phyloP scores from a whole-genome alignment of 2,329 filamentous ascomycete species.

The Hirsutella minnesotensis region DNA sequence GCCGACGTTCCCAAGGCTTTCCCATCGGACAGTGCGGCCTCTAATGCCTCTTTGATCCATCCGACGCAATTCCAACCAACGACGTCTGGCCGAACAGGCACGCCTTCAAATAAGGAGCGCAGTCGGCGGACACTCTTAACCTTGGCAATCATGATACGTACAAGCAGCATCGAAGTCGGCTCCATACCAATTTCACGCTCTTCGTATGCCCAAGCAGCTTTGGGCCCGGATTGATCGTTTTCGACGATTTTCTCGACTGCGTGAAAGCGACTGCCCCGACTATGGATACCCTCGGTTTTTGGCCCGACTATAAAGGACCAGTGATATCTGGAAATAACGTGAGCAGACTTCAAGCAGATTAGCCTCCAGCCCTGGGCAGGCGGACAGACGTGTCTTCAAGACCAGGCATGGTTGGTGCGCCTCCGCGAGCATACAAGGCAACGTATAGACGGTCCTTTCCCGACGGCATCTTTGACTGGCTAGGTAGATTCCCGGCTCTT shows the following conservation, averaged over 20 bases:
- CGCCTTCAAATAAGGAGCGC: not conserved
- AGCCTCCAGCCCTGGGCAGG: not conserved
- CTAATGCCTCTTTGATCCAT: not conserved
- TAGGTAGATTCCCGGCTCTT: no score
- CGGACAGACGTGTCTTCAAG: not conserved
- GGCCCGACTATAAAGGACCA: not conserved
- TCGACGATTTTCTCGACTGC: not conserved
- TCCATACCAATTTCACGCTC: not conserved
- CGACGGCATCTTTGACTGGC: conserved; percentile 1
- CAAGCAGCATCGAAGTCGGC: not conserved
- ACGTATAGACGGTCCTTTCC: conserved; percentile 3
- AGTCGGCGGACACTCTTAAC: not conserved
- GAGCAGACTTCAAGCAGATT: not conserved
- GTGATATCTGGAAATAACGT: not conserved
- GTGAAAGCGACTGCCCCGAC: not conserved
- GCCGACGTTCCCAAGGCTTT: not conserved
- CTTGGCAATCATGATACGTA: not conserved
- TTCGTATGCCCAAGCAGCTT: not conserved
- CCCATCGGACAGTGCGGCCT: not conserved
- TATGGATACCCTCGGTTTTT: not conserved
- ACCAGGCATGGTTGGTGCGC: not conserved
- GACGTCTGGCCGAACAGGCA: not conserved
- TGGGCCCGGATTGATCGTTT: not conserved
- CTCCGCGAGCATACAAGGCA: not conserved
- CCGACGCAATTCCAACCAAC: not conserved